These are phyloP conservation scores for Capronia americana DNA, from an alignment of 2,329 filamentous ascomycete species.

Conservation along the genomic window DNA sequence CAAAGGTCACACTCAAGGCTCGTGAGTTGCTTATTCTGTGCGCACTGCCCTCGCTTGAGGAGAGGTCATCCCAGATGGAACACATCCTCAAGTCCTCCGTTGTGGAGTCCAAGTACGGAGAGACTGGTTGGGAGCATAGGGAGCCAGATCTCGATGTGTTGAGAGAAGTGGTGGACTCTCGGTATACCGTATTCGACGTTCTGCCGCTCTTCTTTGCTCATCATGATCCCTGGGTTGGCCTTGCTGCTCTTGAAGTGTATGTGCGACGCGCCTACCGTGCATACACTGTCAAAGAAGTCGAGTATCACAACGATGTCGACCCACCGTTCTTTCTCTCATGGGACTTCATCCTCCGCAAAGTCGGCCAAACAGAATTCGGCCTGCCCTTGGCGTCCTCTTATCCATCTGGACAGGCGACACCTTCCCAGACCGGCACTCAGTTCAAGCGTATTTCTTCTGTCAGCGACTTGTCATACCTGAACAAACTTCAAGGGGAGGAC, in stretches of 20 bases:
- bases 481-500: conserved; percentile 65
- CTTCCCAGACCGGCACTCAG: conserved; percentile 64
- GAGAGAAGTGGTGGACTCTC: conserved; percentile 98
- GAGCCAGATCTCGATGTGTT: conserved; percentile 88
- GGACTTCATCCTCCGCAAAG: conserved; percentile 95
- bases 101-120: conserved; percentile 94
- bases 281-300: conserved; percentile 85
- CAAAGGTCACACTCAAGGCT: conserved; percentile 96
- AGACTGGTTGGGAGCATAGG: conserved; percentile 95
- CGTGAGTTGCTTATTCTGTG: conserved; percentile 97
- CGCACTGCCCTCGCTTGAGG: conserved; percentile 92
- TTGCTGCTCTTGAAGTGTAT: conserved; percentile 95
- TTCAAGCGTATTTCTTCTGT: conserved; percentile 92
- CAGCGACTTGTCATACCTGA: conserved; percentile 92
- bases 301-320: conserved; percentile 81
- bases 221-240: conserved; percentile 88
- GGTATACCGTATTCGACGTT: conserved; percentile 98
- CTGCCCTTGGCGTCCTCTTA: conserved; percentile 78
- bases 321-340: conserved; percentile 83
- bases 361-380: conserved; percentile 89
- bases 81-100: conserved; percentile 96
- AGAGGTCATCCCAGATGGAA: conserved; percentile 96
- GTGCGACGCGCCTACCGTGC: conserved; percentile 95
- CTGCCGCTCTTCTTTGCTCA: conserved; percentile 94
- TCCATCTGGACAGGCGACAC: conserved; percentile 83